These are phyloP conservation scores for Naegleria gruberi DNA, from an alignment of 208 protist species.

Conservation along the genomic window DNA sequence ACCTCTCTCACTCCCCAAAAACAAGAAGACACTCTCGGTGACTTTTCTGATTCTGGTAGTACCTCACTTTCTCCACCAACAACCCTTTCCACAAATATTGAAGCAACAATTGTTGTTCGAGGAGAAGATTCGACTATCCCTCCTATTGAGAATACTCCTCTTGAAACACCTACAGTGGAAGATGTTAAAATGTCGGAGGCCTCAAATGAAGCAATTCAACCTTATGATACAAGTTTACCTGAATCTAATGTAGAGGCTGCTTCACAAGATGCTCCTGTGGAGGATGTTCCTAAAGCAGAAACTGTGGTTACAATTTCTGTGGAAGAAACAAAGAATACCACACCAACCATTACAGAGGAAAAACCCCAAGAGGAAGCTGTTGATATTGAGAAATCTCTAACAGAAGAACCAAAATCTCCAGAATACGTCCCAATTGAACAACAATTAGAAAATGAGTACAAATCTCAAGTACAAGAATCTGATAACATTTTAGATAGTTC, in stretches of 20 bases:
- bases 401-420: neutral
- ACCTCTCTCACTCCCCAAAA: neutral
- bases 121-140: neutral
- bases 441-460: too few species aligned
- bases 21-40: neutral
- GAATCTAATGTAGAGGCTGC: too few species aligned
- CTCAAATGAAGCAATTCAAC: too few species aligned
- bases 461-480: too few species aligned
- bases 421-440: too few species aligned
- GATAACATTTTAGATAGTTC: too few species aligned
- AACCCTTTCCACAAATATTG: too few species aligned
- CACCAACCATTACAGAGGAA: neutral
- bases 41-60: neutral
- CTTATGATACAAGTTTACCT: too few species aligned
- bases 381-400: neutral
- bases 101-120: too few species aligned
- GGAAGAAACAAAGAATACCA: neutral
- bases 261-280: neutral
- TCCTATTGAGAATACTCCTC: neutral
- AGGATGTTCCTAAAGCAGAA: neutral
- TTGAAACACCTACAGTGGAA: neutral
- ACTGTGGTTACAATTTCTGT: too few species aligned
- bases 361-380: neutral
- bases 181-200: too few species aligned
- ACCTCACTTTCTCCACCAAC: neutral